Evolutionary conservation across 768 basidiomycete species (phyloP).

Genomic region (Megacollybia marginata): DNA sequence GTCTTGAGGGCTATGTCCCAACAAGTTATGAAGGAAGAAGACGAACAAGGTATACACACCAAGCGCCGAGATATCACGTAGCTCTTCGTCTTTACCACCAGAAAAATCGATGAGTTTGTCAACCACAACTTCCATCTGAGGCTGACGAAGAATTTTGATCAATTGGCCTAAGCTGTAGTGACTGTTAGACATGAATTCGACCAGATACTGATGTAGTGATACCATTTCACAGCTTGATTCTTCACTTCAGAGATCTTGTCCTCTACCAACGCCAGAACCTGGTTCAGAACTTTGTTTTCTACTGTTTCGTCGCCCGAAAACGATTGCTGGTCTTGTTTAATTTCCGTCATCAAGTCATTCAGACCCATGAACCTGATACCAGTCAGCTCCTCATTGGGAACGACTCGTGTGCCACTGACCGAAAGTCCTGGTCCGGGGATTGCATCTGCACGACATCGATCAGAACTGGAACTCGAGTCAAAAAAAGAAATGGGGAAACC

Average conservation of each 20-base stretch:
- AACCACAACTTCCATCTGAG: constrained; percentile 78
- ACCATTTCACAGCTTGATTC: constrained; percentile 96
- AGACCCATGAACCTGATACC: constrained; percentile 87
- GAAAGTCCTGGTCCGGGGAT: constrained; percentile 86
- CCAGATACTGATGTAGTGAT: constrained; percentile 13
- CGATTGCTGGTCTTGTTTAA: constrained; percentile 66
- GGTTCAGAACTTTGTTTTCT: constrained; percentile 78
- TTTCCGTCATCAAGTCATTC: constrained; percentile 87
- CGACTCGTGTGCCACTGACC: constrained; percentile 34
- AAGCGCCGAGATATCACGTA: constrained; percentile 89
- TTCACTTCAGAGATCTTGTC: constrained; percentile 98
- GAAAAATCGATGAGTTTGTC: constrained; percentile 87
- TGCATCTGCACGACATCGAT: constrained; percentile 54
- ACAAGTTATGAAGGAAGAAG: not conserved
- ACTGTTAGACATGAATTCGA: constrained; percentile 5
- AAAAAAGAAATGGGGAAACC: constrained; percentile 25
- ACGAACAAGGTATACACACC: constrained; percentile 39
- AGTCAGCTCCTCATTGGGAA: constrained; percentile 10
- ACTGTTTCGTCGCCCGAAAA: constrained; percentile 81
- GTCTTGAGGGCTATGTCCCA: constrained; percentile 75
- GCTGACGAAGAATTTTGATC: constrained; percentile 81
- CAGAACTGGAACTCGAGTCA: constrained; percentile 2
- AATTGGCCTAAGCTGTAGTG: constrained; percentile 74
- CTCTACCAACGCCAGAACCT: constrained; percentile 80
- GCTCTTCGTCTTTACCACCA: constrained; percentile 81